Base-by-base conservation (phyloP, 1,139 yeast genomes). In the Nakaseomyces delphensis region DNA sequence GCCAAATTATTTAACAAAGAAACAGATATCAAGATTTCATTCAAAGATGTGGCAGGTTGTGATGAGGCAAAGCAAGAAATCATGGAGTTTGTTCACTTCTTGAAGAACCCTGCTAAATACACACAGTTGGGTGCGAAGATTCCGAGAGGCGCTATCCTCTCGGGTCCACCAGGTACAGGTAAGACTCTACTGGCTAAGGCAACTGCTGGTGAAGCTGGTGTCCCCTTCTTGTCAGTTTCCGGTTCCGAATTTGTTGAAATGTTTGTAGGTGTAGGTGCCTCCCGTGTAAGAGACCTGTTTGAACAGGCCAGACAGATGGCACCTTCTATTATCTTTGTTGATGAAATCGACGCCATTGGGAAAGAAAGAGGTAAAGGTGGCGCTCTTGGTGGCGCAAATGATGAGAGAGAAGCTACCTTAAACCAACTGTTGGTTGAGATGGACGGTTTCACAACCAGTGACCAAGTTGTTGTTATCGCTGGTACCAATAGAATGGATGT, bases 121-220 rank as follows among this genome's bases (percentile, higher is more conserved):
- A 89, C 82, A 59, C 76, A 73, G 52, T 69, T 83, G 56, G 93
- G 93, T 40, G 93, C 89, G 18, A 80, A 82, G 57, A 83, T 83
- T 47, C 93, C 93, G 37, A 71, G 91, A 62, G 93, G 93, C 57
- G 91, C 91, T 7, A 79, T 83, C 43, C 66, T 83, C 40, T 79
- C 87, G 0, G 93, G 93, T 48, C 86, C 91, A 32, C 93, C 93
- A 38, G 93, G 93, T 67, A 83, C 91, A 4, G 93, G 93, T 74
- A 83, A 83, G 59, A 83, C 93, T 1, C 67, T 83, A 39, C 65
- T 83, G 44, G 91, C 91, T 9, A 82, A 80, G 58, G 91, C 91
- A 1, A 82, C 91, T 25, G 91, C 91, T 6, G 91, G 91, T 56
- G 91, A 83, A 60, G 91, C 91, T 2, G 83, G 83, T 43, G 91